These are phyloP conservation scores for Beta macrorhiza DNA, from an alignment of 179 eudicot species.

Conservation along the genomic window DNA sequence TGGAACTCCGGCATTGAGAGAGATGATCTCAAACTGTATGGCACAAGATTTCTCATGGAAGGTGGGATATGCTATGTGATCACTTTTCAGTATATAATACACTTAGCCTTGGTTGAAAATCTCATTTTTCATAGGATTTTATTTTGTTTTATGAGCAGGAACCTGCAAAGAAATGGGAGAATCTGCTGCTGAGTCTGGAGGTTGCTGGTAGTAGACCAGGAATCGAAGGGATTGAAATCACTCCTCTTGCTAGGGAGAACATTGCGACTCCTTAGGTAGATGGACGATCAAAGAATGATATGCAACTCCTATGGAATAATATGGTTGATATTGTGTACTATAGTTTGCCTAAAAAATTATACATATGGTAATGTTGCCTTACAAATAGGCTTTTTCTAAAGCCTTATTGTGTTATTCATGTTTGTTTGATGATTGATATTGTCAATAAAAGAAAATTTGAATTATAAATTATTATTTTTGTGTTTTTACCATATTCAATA, in stretches of 20 bases:
- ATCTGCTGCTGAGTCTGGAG: slow-evolving; percentile 50
- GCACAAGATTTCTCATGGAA: slow-evolving; percentile 86
- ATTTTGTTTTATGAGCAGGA: slow-evolving; percentile 34
- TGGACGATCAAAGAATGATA: neutral
- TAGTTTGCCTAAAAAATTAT: slow-evolving; percentile 13
- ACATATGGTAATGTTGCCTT: neutral
- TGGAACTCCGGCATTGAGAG: slow-evolving; percentile 51
- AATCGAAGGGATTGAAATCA: slow-evolving; percentile 57
- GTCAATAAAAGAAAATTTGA: neutral
- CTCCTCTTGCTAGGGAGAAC: slow-evolving; percentile 75
- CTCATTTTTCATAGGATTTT: neutral
- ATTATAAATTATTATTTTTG: neutral
- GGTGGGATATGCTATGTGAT: slow-evolving; percentile 26
- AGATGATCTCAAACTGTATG: slow-evolving; percentile 83
- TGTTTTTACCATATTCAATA: neutral
- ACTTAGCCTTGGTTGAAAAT: neutral
- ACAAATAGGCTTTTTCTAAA: neutral
- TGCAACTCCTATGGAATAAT: slow-evolving; percentile 1
- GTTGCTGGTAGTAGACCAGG: slow-evolving; percentile 71
- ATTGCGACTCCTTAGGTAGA: slow-evolving; percentile 59
- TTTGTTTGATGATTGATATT: slow-evolving; percentile 9
- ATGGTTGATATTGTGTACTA: neutral
- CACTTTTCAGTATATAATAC: neutral
- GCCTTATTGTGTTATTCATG: slow-evolving; percentile 13
- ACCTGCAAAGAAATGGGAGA: slow-evolving; percentile 90